Base-by-base conservation (phyloP, 176 grass and related monocot species). In the Chloris gayana region DNA sequence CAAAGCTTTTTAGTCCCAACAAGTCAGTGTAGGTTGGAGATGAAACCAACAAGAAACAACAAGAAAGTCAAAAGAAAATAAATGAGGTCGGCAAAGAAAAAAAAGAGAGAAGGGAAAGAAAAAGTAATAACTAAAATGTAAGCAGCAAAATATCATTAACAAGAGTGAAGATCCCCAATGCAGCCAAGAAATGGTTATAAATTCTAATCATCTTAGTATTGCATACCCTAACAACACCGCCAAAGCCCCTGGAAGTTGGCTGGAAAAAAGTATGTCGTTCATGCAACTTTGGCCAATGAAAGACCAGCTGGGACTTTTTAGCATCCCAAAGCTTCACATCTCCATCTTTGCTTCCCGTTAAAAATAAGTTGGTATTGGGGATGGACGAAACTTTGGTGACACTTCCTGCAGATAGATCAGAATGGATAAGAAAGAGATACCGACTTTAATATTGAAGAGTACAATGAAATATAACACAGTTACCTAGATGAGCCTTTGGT, bases 301-400 rank as follows among this genome's bases (percentile, higher is more conserved):
- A 93, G 67, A 98, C 84, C 49, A 94, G 62, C 63, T 91, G 85
- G 60, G 77, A 91, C 77, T 81, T 93, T 83, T 91, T 98, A 49
- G 95, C 95, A 91, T 98, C 95, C 95, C 95, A 98, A 45, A 98
- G 91, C 79, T 98, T 98, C 62, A 98, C 92, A 85, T 94, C 95
- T 84, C 95, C 95, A 87, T 98, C 92, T 88, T 98, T 98, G 72
- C 95, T 89, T 77, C 95, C 95, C 71, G 92, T 98, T 90, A 98
- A 80, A 79, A 98, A 98, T 72, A 98, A 85, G 81, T 84, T 91
- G 51, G 95, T 94, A 85, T 94, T 87, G 29, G 88, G 95, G 56
- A 98, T 86, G 45, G 85, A 87, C 44, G 78, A 76, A 89, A 98
- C 83, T 50, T 73, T 93, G 49, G 88, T 94, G 73, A 98, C 85